A percentile compares a stretch with the other conserved stretches of the same genome.
These are phyloP conservation scores for Russula sp. DNA, from an alignment of 768 basidiomycete species.

Conservation along the genomic window DNA sequence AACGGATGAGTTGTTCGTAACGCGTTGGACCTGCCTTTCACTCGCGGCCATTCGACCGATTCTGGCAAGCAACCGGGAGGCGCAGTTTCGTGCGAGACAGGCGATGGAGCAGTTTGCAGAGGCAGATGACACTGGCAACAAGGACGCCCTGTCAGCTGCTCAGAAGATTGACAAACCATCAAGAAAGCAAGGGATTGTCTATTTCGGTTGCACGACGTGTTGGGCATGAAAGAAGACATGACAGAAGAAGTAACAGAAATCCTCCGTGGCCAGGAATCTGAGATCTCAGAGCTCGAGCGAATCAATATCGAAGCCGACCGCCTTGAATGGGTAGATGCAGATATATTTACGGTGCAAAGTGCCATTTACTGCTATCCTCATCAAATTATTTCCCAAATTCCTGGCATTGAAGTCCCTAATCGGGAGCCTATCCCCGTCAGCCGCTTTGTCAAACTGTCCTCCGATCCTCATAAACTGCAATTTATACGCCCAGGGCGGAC, in stretches of 20 bases:
- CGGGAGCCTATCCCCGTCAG: not conserved
- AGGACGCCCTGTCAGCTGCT: not conserved
- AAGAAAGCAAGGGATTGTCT: not conserved
- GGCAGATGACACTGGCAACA: not conserved
- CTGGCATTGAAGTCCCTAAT: not conserved
- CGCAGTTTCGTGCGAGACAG: not conserved
- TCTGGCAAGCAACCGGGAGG: not conserved
- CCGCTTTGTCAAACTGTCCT: not conserved
- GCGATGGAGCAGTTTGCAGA: not conserved
- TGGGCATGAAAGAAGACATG: not conserved
- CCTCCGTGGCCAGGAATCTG: not conserved
- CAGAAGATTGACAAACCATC: not conserved
- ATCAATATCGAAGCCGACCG: not conserved
- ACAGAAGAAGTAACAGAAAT: not conserved
- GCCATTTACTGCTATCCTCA: not conserved
- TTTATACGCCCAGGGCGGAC: not conserved
- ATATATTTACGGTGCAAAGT: too few relatives aligned
- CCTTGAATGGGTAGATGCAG: not conserved
- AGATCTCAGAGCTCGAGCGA: slow-evolving; percentile 5
- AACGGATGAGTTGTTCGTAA: not conserved
- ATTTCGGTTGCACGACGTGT: not conserved
- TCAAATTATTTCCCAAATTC: not conserved
- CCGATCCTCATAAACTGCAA: not conserved
- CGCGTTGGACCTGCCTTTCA: slow-evolving; percentile 25
- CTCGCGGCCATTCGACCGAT: slow-evolving; percentile 16